Evolutionary conservation across 495 filamentous ascomycete species (phyloP).

Genomic region (Talaromyces liani): DNA sequence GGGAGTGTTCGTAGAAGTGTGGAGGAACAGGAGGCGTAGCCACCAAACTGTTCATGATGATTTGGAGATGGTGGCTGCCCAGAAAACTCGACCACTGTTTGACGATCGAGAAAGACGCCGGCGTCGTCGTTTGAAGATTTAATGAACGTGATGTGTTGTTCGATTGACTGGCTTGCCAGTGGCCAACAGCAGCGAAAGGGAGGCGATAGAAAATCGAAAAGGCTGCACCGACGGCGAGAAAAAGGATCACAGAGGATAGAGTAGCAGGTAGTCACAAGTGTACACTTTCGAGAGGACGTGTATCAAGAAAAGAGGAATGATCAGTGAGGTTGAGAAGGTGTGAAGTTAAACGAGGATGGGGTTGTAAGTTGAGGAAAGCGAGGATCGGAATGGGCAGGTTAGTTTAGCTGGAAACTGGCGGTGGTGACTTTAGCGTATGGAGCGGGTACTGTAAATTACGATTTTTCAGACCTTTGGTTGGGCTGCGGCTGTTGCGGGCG

Average conservation of each 20-base stretch:
- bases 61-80: constrained; percentile 8
- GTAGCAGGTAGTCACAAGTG: neutral
- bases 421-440: neutral
- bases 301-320: constrained; percentile 19
- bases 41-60: constrained; percentile 58
- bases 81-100: constrained; percentile 1
- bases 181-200: neutral
- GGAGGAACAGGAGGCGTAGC: constrained; percentile 63
- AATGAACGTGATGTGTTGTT: neutral
- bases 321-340: constrained; percentile 7
- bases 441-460: neutral
- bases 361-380: constrained; percentile 9
- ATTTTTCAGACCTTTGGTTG: neutral
- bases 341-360: constrained; percentile 6
- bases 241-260: constrained; percentile 19
- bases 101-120: neutral
- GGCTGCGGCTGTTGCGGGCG: neutral
- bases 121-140: neutral
- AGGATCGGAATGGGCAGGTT: constrained; percentile 7
- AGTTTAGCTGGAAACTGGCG: constrained; percentile 7
- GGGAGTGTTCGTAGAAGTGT: constrained; percentile 65
- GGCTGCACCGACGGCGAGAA: constrained; percentile 9
- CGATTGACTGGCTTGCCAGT: neutral
- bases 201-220: constrained; percentile 14
- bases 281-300: constrained; percentile 11